Evolutionary conservation across 257 asterid genomes (phyloP), one percentile per base, ranked within the genome.

Genomic region (Handroanthus guayacan): DNA sequence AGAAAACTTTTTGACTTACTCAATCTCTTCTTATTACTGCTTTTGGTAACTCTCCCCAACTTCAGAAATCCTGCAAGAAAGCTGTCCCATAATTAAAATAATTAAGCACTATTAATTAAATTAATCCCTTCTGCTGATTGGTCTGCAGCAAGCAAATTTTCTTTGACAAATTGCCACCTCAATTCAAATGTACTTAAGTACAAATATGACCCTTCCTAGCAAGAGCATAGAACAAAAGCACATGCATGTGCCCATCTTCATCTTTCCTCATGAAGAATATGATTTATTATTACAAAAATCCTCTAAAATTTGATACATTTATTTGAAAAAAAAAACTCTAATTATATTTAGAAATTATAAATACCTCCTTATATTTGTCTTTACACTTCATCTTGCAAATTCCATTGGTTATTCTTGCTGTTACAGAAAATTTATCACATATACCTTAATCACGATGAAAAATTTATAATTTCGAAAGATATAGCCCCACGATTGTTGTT

Each of bases 141-240:
- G 62, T 58, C 66, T 73, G 82, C 76, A 60, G 65, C 69, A 43
- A 47, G 6, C 25, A 44, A 44, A 25, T 9, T 38, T 54, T 48
- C 34, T 57, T 60, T 67, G 54, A 78, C 83, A 68, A 71, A 45
- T 75, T 74, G 81, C 75, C 84, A 67, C 78, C 69, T 78, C 64
- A 80, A 63, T n/a, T 20, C 20, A 57, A 66, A 70, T 74, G 78
- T 13, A 75, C 71, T 16, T 25, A 72, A 70, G 31, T 47, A 65
- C 80, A 72, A 52, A 73, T 66, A 79, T 84, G 82, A 44, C 82
- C 81, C 83, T 84, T 72, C 82, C 83, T 43, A 54, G 86, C 85
- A 67, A 87, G 86, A 82, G 85, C 84, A 80, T 86, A 85, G 82
- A 90, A 89, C 96, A 89, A 84, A 72, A 73, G 97, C 97, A 92